These are phyloP conservation scores for Trichoderma afroharzianum DNA, from an alignment of 2,329 filamentous ascomycete species.

Conservation along the genomic window DNA sequence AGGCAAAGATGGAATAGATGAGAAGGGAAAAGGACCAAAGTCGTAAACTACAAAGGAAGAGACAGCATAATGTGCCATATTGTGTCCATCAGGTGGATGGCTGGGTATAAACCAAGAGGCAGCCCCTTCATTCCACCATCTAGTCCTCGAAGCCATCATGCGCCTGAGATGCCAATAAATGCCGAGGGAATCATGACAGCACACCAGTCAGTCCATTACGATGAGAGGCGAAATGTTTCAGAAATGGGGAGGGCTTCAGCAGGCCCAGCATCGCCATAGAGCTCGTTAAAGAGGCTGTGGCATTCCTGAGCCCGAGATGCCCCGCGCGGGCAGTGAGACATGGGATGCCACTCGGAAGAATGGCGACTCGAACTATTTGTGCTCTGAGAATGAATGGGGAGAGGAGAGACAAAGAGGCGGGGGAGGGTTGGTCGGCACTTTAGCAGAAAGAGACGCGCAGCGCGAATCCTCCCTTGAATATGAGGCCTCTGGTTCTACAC, in stretches of 20 bases:
- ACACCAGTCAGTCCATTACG: slow-evolving; percentile 25
- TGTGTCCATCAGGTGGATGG: slow-evolving; percentile 28
- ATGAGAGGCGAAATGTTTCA: slow-evolving; percentile 34
- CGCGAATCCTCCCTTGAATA: background rate
- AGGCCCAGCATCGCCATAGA: background rate
- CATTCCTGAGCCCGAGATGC: slow-evolving; percentile 28
- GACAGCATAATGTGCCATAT: slow-evolving; percentile 19
- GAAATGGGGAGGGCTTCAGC: background rate
- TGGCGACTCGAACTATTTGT: background rate
- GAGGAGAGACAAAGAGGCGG: background rate
- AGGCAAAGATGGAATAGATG: background rate
- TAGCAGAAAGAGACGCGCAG: background rate
- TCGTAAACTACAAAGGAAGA: slow-evolving; percentile 10
- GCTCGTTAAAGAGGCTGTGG: slow-evolving; percentile 9
- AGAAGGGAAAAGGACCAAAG: slow-evolving; percentile 6
- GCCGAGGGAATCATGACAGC: slow-evolving; percentile 2
- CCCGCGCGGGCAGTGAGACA: slow-evolving; percentile 21
- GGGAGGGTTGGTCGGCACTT: background rate
- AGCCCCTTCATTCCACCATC: slow-evolving; percentile 38
- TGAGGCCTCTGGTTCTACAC: background rate
- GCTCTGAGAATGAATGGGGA: background rate
- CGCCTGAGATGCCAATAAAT: slow-evolving; percentile 17
- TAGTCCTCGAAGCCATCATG: slow-evolving; percentile 25
- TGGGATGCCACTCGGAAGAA: slow-evolving; percentile 12
- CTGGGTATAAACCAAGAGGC: slow-evolving; percentile 23